phyloP scores from a whole-genome alignment of 192 early-diverging fungal species.

The Backusella australiensis region DNA sequence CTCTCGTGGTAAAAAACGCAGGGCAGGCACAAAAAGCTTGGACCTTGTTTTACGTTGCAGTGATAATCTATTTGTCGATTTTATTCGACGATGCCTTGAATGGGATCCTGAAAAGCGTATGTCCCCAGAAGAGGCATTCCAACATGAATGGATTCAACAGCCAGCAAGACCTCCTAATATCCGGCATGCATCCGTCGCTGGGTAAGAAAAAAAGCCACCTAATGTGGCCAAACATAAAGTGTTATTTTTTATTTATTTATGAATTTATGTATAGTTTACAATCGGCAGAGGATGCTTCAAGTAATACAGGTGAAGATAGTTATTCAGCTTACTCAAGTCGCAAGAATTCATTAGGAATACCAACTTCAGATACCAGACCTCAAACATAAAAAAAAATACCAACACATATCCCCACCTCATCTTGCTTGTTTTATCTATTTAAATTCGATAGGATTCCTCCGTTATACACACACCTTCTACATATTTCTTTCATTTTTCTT shows the following conservation, averaged over 20 bases:
- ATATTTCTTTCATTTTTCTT: neutral
- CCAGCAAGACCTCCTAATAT: neutral
- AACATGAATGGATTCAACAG: constrained; percentile 76
- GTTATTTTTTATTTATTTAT: neutral
- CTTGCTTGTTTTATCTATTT: neutral
- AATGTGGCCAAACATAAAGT: neutral
- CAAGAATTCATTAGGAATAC: neutral
- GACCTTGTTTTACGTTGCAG: constrained; percentile 66
- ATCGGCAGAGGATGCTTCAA: neutral
- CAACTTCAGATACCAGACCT: neutral
- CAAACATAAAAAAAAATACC: neutral
- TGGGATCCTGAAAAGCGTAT: constrained; percentile 92
- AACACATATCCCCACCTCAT: neutral
- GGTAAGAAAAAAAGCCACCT: neutral
- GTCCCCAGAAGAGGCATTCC: constrained; percentile 79
- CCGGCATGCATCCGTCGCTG: neutral
- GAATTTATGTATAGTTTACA: neutral
- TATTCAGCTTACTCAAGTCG: neutral
- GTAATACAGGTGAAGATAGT: neutral
- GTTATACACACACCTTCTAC: neutral
- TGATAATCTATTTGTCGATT: constrained; percentile 84
- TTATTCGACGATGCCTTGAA: constrained; percentile 76
- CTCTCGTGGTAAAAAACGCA: constrained; percentile 86
- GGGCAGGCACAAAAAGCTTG: constrained; percentile 76
- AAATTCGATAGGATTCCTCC: neutral